Base-by-base conservation (phyloP, 2,329 filamentous ascomycete genomes). In the Monosporascus cannonballus region DNA sequence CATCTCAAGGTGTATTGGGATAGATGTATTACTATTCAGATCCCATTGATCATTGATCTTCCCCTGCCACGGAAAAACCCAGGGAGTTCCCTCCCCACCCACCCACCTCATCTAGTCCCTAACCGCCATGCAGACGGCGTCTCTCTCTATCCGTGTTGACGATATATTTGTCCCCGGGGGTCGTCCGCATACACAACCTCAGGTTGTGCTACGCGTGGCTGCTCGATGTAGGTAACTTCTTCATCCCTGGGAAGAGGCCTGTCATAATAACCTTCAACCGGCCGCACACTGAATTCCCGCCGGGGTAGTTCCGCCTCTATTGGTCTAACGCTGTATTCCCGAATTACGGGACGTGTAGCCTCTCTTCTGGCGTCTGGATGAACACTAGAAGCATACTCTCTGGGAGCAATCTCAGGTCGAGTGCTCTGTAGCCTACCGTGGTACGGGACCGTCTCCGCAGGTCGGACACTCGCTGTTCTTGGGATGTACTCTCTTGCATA, bases 401-500 rank as follows among this genome's bases (percentile, higher is more conserved):
- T 67, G n/a, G 65, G 67, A 22, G 73, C 68, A 24, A 69, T 65
- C 38, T 77, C 70, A 3, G 71, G 70, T 36, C 70, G 68, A 17
- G 68, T 62, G 56, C 74, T 77, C 41, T 75, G 70, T 53, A 77
- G 64, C 56, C 75, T 70, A 25, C 71, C 67, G 58, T 78, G 79
- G 51, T 75, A 77, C 38, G 72, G 69, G 34, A 71, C 56, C 51
- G 69, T 53, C 47, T 78, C 78, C 44, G 69, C 65, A 20, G 85
- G 83, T 47, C 83, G 78, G 36, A 82, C 78, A 64, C 84, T 87
- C 7, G 79, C 65, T 34, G 82, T 73, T 52, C 84, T 73, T 42
- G 78, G 62, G 42, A 79, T 63, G 56, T 83, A 82, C 52, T 84
- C 81, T 37, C 77, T 72, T 3, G 78, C 71, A 2, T 70, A 57